These are phyloP conservation scores for Coemansia sp. DNA, from an alignment of 192 early-diverging fungal genomes.

Conservation along the genomic window DNA sequence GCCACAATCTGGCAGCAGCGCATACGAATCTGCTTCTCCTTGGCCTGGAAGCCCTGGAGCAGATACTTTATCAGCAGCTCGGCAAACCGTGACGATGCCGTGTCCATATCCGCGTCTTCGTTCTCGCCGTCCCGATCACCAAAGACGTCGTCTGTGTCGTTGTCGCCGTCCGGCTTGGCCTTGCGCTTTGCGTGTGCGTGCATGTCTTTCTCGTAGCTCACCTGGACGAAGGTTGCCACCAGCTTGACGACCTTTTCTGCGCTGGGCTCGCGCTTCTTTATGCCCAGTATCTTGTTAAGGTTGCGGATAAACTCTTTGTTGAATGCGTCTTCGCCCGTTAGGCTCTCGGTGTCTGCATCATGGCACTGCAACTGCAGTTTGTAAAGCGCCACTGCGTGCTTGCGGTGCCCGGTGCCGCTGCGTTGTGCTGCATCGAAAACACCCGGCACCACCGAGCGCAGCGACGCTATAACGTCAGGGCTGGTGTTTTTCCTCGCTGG, in stretches of 20 bases:
- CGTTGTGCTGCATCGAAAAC: slow-evolving; percentile 77
- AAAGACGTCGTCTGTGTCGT: slow-evolving; percentile 35
- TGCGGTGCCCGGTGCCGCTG: slow-evolving; percentile 62
- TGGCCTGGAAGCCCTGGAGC: slow-evolving; percentile 72
- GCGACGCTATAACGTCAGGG: slow-evolving; percentile 43
- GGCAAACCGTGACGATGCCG: slow-evolving; percentile 67
- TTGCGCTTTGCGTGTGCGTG: slow-evolving; percentile 22
- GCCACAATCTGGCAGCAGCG: slow-evolving; percentile 76
- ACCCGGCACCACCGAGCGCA: slow-evolving; percentile 54
- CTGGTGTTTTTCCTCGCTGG: slow-evolving; percentile 23
- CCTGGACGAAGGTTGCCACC: slow-evolving; percentile 69
- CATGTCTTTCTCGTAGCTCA: slow-evolving; percentile 59
- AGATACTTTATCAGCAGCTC: slow-evolving; percentile 64
- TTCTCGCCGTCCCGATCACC: slow-evolving; percentile 16
- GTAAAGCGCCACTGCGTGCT: slow-evolving; percentile 66
- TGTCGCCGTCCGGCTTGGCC: background rate
- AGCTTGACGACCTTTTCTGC: slow-evolving; percentile 72
- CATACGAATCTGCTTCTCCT: slow-evolving; percentile 70
- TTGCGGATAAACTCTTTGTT: slow-evolving; percentile 75
- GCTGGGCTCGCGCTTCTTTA: slow-evolving; percentile 67
- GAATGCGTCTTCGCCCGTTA: slow-evolving; percentile 63
- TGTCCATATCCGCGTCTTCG: slow-evolving; percentile 34
- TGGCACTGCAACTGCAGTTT: slow-evolving; percentile 66
- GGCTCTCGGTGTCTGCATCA: slow-evolving; percentile 23
- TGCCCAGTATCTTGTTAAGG: slow-evolving; percentile 69